phyloP scores from a whole-genome alignment of 2,329 filamentous ascomycete genomes.

The Aureobasidium sp. region DNA sequence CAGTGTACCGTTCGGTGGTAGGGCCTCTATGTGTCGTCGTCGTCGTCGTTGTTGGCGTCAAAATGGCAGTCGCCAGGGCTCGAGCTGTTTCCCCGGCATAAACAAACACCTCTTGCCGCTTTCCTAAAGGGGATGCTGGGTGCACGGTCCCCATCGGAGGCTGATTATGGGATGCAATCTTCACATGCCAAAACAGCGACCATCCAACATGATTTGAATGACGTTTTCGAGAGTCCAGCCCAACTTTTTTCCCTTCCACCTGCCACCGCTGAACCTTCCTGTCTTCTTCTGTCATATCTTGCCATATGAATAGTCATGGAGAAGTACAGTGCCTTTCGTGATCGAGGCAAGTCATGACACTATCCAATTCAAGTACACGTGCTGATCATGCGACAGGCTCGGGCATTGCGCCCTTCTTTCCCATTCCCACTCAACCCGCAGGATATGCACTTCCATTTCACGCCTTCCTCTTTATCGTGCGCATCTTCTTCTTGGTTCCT shows the following conservation, averaged over 20 bases:
- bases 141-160: background rate
- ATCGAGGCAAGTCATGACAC: slow-evolving; percentile 57
- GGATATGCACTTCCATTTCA: slow-evolving; percentile 54
- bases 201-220: background rate
- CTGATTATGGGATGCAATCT: background rate
- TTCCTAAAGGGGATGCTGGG: background rate
- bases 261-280: background rate
- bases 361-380: slow-evolving; percentile 17
- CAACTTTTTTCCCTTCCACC: slow-evolving; percentile 1
- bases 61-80: background rate
- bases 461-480: slow-evolving; percentile 66
- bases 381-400: slow-evolving; percentile 55
- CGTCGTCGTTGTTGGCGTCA: background rate
- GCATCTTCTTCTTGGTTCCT: slow-evolving; percentile 68
- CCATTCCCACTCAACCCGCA: slow-evolving; percentile 60
- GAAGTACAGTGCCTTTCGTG: slow-evolving; percentile 88
- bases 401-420: slow-evolving; percentile 92
- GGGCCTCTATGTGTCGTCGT: background rate
- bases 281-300: background rate
- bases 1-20: background rate
- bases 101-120: slow-evolving; percentile 9
- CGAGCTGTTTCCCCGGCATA: background rate
- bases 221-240: background rate
- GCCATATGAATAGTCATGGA: slow-evolving; percentile 55
- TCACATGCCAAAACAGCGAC: background rate